A percentile compares a stretch with the other conserved stretches of the same genome.
Conservation (phyloP, 352 stramenopile species). For the Pythium oligandrum region DNA sequence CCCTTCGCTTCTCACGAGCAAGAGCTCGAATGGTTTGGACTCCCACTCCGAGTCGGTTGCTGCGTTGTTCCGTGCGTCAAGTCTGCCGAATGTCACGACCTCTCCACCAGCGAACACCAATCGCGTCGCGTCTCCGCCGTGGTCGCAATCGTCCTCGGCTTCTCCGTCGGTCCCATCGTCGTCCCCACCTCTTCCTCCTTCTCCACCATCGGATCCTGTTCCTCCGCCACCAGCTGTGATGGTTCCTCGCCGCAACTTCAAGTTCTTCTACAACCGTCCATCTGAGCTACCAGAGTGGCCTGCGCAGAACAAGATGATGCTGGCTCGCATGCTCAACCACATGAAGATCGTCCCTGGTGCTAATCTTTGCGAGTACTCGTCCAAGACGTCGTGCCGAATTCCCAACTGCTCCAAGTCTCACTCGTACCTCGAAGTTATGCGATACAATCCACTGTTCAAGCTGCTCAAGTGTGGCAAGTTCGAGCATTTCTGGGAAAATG, state of each 20-base stretch:
- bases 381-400: neutral
- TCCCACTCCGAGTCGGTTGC: too few species aligned
- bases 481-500: conserved; percentile 30
- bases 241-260: neutral
- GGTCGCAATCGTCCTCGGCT: too few species aligned
- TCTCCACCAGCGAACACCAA: too few species aligned
- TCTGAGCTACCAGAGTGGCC: neutral
- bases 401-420: conserved; percentile 16
- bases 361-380: neutral
- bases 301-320: neutral
- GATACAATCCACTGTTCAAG: conserved; percentile 47
- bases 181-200: too few species aligned
- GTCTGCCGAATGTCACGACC: too few species aligned
- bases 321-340: neutral
- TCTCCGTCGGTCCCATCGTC: too few species aligned
- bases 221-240: too few species aligned
- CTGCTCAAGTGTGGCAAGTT: conserved; percentile 29
- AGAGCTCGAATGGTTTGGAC: too few species aligned
- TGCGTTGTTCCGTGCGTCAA: too few species aligned
- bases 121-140: too few species aligned
- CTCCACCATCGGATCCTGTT: too few species aligned
- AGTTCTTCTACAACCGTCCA: neutral
- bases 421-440: conserved; percentile 42
- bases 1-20: too few species aligned
- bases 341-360: neutral